Base-by-base conservation (phyloP, 768 basidiomycete genomes). In the Kwoniella pini region DNA sequence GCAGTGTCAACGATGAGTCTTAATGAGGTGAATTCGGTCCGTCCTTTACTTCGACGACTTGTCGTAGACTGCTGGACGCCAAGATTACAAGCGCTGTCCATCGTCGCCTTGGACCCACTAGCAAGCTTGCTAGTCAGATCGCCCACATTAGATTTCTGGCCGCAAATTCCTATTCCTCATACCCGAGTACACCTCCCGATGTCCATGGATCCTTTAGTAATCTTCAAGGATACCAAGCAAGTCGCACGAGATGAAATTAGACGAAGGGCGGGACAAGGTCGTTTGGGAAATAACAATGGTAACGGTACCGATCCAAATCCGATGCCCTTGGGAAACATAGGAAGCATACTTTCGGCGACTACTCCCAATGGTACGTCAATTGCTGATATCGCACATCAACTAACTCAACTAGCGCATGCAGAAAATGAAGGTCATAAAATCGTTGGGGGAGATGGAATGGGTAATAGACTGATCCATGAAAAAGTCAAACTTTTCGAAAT, bases 101-200 rank as follows among this genome's bases (percentile, higher is more conserved):
- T 74, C 22, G 72, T 71, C 7, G 57, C 63, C 9, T 51, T 63
- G 11, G 72, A 74, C 38, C 72, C 72, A 1, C 54, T 71, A 31
- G 69, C 72, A 3, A 63, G 27, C 19, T 30, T 70, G 11, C 62
- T 69, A 24, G 54, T 67, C 19, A 62, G 67, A 7, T 46, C 69
- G 7, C 71, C 71, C 12, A 12, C 50, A 15, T 38, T 70, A n/a
- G 64, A 70, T 31, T 66, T 73, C 13, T 73, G 68, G 69, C 54
- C 54, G 5, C 57, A 61, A 17, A 51, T 64, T 3, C 24, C 64
- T 9, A 58, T 73, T 15, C 60, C 66, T 19, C 68, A 71, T 39
- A 69, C 71, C 33, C 45, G 72, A 24, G 65, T 74, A n/a, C 67
- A 69, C 43, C 59, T 74, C 3, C 72, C 72, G 12, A 31, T 67